These are phyloP conservation scores for Arthrobotrys musiformis DNA, from an alignment of 2,329 filamentous ascomycete species.

Conservation along the genomic window DNA sequence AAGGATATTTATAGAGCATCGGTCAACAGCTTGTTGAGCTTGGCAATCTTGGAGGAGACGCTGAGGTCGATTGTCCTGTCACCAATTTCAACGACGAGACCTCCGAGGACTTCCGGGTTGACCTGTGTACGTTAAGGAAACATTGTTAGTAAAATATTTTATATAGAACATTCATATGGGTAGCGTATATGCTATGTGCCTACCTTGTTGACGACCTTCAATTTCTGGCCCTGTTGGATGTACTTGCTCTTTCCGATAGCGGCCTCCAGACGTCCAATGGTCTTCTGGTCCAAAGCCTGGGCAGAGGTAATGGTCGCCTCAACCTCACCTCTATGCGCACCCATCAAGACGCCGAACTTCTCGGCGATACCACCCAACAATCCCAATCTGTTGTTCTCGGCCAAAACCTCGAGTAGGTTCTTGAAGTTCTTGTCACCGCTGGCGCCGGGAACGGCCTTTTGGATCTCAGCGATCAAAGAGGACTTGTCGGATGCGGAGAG, in stretches of 20 bases:
- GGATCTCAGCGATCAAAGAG: constrained; percentile 84
- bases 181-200: constrained; percentile 55
- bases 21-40: constrained; percentile 99
- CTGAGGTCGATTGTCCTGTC: constrained; percentile 98
- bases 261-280: constrained; percentile 83
- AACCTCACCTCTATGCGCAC: constrained; percentile 89
- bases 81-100: constrained; percentile 93
- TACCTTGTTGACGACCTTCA: constrained; percentile 94
- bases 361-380: constrained; percentile 82
- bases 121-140: constrained; percentile 70
- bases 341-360: constrained; percentile 89
- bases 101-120: constrained; percentile 92
- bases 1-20: constrained; percentile 81
- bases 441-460: constrained; percentile 77
- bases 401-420: constrained; percentile 90
- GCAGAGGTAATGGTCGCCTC: constrained; percentile 93
- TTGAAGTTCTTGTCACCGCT: constrained; percentile 80
- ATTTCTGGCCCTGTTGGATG: constrained; percentile 91
- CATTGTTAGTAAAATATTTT: not conserved
- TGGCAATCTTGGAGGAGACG: constrained; percentile 92
- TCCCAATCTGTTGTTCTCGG: constrained; percentile 94
- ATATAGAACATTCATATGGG: not conserved
- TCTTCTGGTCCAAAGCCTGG: constrained; percentile 87
- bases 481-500: constrained; percentile 83
- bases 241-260: constrained; percentile 90